phyloP scores from a whole-genome alignment of 2,329 filamentous ascomycete species.

The Teratosphaeriaceae sp. region DNA sequence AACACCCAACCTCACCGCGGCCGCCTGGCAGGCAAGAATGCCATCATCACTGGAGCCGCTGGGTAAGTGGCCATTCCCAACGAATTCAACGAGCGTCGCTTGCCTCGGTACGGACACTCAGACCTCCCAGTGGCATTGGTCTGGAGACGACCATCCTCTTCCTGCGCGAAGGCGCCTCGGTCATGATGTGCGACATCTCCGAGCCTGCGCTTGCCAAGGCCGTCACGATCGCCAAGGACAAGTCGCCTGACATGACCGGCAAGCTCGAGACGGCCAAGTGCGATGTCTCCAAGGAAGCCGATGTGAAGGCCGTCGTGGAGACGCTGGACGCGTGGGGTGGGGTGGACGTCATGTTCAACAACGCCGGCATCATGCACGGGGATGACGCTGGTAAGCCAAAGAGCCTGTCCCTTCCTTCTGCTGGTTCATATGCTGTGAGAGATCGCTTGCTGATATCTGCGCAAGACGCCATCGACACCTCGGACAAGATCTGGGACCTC shows the following conservation, averaged over 20 bases:
- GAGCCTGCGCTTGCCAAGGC: constrained; percentile 70
- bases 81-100: background rate
- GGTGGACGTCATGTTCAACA: constrained; percentile 92
- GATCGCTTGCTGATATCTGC: background rate
- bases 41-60: constrained; percentile 75
- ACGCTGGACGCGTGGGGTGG: constrained; percentile 78
- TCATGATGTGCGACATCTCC: constrained; percentile 83
- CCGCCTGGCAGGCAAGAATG: constrained; percentile 59
- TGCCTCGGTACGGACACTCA: constrained; percentile 2
- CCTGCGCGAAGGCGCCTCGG: constrained; percentile 75
- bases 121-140: constrained; percentile 68
- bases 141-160: constrained; percentile 90
- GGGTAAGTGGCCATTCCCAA: constrained; percentile 52
- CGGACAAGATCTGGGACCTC: constrained; percentile 88
- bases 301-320: constrained; percentile 69
- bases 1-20: constrained; percentile 20
- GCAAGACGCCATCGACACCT: constrained; percentile 65
- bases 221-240: constrained; percentile 64
- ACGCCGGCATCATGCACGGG: constrained; percentile 93
- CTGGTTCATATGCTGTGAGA: background rate
- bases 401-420: background rate
- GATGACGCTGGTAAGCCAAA: constrained; percentile 40
- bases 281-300: constrained; percentile 80
- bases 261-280: constrained; percentile 58
- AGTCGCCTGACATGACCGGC: constrained; percentile 50